Evolutionary conservation across 352 stramenopile species (phyloP), one percentile per base, ranked within the genome.

Genomic region (Pythium sukuiense): DNA sequence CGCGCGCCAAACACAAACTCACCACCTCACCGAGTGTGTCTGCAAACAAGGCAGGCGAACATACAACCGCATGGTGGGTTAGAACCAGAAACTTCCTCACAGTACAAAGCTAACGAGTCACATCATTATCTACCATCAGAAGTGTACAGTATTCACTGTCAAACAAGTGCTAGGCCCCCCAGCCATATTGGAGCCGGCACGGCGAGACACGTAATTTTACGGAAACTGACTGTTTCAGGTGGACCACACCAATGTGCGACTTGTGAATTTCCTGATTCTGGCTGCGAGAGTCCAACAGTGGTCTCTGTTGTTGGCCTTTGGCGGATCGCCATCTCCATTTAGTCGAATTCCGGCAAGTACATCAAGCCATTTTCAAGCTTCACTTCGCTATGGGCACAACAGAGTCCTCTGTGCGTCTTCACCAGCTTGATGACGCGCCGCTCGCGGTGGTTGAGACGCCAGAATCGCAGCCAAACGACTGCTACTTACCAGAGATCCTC

Each of bases 401-500:
- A 7, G 5, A 29, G 5, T 52, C 45, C 7, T 52, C 45, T 16
- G 18, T 6, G 6, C 7, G n/a, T 16, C 18, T 24, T 7, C 45
- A 52, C 3, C n/a, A 29, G n/a, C 20, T 29, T 13, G 5, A 30
- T 43, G 11, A 3, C 6, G 35, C 4, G 35, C 35, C 35, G 6
- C 7, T 29, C 45, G 9, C 45, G n/a, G n/a, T 14, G 45, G 3
- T 52, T 2, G n/a, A 29, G n/a, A 52, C 20, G n/a, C 45, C 45
- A 12, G n/a, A 7, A 6, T 14, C 18, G 6, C 20, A 20, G 18
- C n/a, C 20, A 39, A 50, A 16, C 39, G 53, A 45, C 12, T 29
- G 52, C 39, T 67, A 61, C 41, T 33, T 67, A 18, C 61, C 61
- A 2, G 61, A 67, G 32, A 67, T 67, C 33, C 20, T 67, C 26